These are phyloP conservation scores for Saturnispora kantuleensis DNA, from an alignment of 805 yeast species.

Conservation along the genomic window DNA sequence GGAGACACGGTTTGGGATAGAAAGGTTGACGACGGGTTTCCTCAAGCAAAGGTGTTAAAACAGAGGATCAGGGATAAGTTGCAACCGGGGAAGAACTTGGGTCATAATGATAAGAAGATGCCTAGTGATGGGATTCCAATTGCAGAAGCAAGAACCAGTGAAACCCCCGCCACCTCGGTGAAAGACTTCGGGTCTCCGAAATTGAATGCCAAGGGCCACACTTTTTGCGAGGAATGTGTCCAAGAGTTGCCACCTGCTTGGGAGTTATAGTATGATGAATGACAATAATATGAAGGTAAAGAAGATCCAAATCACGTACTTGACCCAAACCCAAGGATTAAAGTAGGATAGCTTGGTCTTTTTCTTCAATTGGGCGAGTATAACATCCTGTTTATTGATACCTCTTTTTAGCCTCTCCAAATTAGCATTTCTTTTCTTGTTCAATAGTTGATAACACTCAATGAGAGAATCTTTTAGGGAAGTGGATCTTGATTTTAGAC, in stretches of 20 bases:
- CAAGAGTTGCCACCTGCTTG: constrained; percentile 23
- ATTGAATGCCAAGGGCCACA: constrained; percentile 8
- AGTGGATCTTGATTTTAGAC: neutral
- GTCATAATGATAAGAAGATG: constrained; percentile 45
- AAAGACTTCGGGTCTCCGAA: constrained; percentile 9
- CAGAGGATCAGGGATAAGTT: constrained; percentile 50
- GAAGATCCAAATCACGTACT: neutral
- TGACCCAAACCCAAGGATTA: neutral
- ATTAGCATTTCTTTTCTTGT: neutral
- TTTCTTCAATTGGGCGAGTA: constrained; percentile 10
- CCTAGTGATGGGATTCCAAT: too few species aligned
- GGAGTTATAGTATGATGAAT: constrained; percentile 18
- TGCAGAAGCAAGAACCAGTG: neutral
- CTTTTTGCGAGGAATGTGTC: constrained; percentile 21
- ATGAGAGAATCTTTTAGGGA: constrained; percentile 4
- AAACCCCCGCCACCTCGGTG: constrained; percentile 1
- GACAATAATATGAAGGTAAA: neutral
- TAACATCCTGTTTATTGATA: constrained; percentile 13
- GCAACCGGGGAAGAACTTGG: constrained; percentile 45
- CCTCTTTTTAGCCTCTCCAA: constrained; percentile 5
- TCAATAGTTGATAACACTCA: constrained; percentile 2
- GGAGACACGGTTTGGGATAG: constrained; percentile 50
- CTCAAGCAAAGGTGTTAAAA: constrained; percentile 75
- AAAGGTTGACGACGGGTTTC: constrained; percentile 61
- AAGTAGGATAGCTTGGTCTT: constrained; percentile 2